phyloP scores from a whole-genome alignment of 306 rosid genomes.

The Gastrolobium villosum region DNA sequence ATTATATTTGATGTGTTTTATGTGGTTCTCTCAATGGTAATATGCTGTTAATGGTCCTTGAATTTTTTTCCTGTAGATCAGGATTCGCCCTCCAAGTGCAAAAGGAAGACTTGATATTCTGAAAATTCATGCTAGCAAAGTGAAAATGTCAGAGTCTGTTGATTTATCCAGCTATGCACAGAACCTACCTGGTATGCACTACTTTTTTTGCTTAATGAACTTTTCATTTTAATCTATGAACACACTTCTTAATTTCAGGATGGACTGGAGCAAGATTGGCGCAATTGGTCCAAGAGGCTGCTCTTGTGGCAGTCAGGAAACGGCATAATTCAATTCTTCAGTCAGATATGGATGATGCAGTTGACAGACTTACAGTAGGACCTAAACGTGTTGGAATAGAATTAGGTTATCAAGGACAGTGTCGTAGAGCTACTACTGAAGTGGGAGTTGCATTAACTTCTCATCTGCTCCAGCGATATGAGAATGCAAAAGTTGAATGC shows the following conservation, averaged over 20 bases:
- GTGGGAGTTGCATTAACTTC: constrained; percentile 94
- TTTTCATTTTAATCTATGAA: constrained; percentile 48
- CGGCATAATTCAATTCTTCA: constrained; percentile 82
- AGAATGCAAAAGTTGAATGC: constrained; percentile 82
- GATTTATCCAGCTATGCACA: constrained; percentile 87
- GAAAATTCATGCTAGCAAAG: constrained; percentile 93
- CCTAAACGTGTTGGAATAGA: constrained; percentile 84
- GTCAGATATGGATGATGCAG: constrained; percentile 96
- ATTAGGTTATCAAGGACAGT: constrained; percentile 88
- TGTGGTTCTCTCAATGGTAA: constrained; percentile 41
- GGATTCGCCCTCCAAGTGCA: constrained; percentile 84
- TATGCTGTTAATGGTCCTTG: constrained; percentile 44
- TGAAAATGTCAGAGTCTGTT: constrained; percentile 89
- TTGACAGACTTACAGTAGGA: constrained; percentile 95
- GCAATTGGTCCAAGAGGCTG: constrained; percentile 97
- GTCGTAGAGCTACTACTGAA: constrained; percentile 95
- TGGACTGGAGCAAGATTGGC: constrained; percentile 98
- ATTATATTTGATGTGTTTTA: constrained; percentile 37
- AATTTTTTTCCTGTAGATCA: constrained; percentile 69
- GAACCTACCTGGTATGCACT: constrained; percentile 85
- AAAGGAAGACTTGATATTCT: constrained; percentile 92
- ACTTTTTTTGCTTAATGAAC: constrained; percentile 28
- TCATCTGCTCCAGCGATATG: constrained; percentile 86
- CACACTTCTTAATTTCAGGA: constrained; percentile 61
- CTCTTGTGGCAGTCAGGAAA: constrained; percentile 97